These are phyloP conservation scores for Eutrema heterophyllum DNA, from an alignment of 345 rosid genomes.

Conservation along the genomic window DNA sequence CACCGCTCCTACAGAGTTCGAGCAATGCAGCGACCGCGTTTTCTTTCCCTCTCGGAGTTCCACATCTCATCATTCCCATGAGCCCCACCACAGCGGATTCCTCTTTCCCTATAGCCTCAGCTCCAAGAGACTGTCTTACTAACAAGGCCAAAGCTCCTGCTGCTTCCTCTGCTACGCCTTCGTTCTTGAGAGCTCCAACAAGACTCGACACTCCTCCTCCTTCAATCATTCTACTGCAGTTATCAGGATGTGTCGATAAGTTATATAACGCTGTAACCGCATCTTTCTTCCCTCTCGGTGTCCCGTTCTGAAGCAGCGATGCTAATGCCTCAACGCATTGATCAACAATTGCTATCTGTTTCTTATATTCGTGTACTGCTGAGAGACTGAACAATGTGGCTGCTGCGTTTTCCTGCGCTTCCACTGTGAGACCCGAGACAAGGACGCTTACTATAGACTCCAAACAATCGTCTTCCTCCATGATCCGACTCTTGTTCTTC, in stretches of 20 bases:
- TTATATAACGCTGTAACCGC: conserved; percentile 89
- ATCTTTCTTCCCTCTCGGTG: conserved; percentile 87
- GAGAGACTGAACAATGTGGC: conserved; percentile 92
- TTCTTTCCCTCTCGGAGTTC: conserved; percentile 92
- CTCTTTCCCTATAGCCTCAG: conserved; percentile 72
- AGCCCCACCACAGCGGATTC: conserved; percentile 63
- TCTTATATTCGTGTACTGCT: conserved; percentile 88
- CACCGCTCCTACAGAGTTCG: conserved; percentile 82
- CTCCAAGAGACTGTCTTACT: conserved; percentile 76
- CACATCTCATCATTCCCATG: conserved; percentile 79
- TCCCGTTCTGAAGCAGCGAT: conserved; percentile 60
- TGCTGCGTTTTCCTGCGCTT: conserved; percentile 91
- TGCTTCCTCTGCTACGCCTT: conserved; percentile 89
- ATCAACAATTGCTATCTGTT: conserved; percentile 60
- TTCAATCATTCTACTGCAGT: conserved; percentile 72
- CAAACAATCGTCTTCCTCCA: conserved; percentile 80
- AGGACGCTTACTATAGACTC: conserved; percentile 65
- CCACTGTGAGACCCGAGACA: conserved; percentile 66
- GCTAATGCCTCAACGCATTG: conserved; percentile 77
- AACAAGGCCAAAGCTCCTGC: conserved; percentile 86
- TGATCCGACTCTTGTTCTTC: conserved; percentile 73
- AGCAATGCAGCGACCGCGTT: conserved; percentile 93
- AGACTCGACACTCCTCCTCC: conserved; percentile 72
- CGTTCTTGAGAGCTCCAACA: conserved; percentile 60
- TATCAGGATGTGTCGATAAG: conserved; percentile 77